Base-by-base conservation (phyloP, 768 basidiomycete genomes). In the Lentinula raphanica region DNA sequence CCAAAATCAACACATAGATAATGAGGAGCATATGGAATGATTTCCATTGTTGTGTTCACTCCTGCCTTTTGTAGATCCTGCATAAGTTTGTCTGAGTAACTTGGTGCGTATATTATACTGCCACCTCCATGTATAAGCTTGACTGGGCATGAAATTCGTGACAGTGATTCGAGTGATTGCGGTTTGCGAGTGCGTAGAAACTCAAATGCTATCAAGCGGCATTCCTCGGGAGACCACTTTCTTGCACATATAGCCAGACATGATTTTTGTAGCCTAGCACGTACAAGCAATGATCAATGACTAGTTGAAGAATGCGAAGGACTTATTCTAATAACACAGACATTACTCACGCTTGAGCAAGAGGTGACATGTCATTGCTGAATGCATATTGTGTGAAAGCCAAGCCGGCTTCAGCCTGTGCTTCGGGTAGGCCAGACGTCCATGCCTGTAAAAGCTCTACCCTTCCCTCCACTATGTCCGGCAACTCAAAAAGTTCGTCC, bases 81-180 rank as follows among this genome's bases (percentile, higher is more conserved):
- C 44, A 38, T 51, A 23, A 68, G 61, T 49, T 53, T 54, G 6
- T 49, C 36, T n/a, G 59, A 60, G 48, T 59, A 58, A 32, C 51
- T 62, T 57, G 63, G 15, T 21, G 53, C 49, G 50, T 61, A 64
- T 23, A 64, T 64, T 59, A 69, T 66, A 40, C 67, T 69, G 54
- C 66, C 60, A 1, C 56, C 56, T 35, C 66, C 65, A n/a, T 67
- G 62, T 4, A 67, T 31, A 38, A 67, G 61, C 59, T 63, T 65
- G 21, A 67, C 40, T 39, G 65, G 66, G 49, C 65, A 66, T 0
- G 17, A 8, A 28, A 67, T 64, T 32, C 59, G 59, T 35, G 65
- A 45, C 12, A 67, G 59, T 19, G 56, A 59, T 7, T 35, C 49
- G 4, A 56, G 3, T 7, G 66, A 38, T 23, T 58, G 38, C 25